Percentiles rank a stretch among this genome's conserved stretches.
These are phyloP conservation scores for Xylaria acuta DNA, from an alignment of 495 filamentous ascomycete species.

Conservation along the genomic window DNA sequence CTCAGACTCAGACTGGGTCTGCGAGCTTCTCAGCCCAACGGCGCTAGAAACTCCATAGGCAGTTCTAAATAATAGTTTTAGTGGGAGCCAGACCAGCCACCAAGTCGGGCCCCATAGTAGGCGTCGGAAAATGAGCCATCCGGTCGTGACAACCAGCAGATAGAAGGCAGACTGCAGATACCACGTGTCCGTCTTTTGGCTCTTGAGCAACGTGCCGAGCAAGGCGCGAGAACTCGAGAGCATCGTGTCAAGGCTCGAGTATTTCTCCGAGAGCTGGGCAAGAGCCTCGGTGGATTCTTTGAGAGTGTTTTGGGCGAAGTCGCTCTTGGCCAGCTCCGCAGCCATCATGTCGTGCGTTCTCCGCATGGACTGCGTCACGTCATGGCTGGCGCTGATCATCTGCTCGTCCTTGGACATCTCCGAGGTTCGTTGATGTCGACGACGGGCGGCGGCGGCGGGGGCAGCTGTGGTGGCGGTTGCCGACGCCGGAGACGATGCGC, in stretches of 20 bases:
- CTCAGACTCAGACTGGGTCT: conserved; percentile 43
- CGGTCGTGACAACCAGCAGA: conserved; percentile 74
- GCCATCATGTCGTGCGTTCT: conserved; percentile 86
- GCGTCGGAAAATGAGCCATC: conserved; percentile 84
- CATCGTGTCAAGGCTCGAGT: conserved; percentile 77
- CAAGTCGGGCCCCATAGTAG: conserved; percentile 88
- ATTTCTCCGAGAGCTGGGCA: conserved; percentile 76
- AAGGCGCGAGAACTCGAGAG: conserved; percentile 75
- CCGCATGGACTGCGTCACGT: conserved; percentile 84
- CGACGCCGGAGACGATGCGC: conserved; percentile 40
- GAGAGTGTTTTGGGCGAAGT: conserved; percentile 88
- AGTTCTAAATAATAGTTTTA: conserved; percentile 63
- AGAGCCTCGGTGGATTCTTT: conserved; percentile 82
- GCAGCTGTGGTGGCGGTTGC: conserved; percentile 29
- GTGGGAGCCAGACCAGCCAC: conserved; percentile 83
- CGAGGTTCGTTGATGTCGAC: conserved; percentile 29
- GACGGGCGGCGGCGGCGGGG: conserved; percentile 20
- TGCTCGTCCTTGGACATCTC: conserved; percentile 65
- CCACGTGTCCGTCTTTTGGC: conserved; percentile 95
- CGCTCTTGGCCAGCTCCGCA: conserved; percentile 78
- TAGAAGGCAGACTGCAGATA: conserved; percentile 90
- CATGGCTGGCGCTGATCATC: conserved; percentile 71
- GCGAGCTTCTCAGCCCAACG: conserved; percentile 42
- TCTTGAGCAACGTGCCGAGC: conserved; percentile 77
- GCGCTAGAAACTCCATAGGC: conserved; percentile 53